Conservation (phyloP, 163 green algal genomes). For the Chloromonas sp. region DNA sequence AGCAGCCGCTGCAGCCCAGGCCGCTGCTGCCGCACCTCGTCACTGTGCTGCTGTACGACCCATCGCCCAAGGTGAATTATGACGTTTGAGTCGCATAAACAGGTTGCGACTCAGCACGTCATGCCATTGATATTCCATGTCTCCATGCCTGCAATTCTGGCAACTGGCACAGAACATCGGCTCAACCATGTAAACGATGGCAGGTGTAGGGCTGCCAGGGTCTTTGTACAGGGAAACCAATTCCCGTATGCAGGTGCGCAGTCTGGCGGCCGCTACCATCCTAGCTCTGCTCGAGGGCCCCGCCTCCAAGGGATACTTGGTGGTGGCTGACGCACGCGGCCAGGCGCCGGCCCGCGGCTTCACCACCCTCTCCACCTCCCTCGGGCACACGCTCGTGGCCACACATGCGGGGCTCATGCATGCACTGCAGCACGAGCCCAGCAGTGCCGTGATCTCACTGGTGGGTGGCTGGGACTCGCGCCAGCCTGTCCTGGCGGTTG, state of each 20-base stretch:
- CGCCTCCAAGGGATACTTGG: slow-evolving; percentile 56
- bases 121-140: too few relatives aligned
- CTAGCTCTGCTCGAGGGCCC: slow-evolving; percentile 60
- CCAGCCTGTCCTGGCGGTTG: too few relatives aligned
- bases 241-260: slow-evolving; percentile 41
- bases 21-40: slow-evolving; percentile 46
- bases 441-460: slow-evolving; percentile 22
- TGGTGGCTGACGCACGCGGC: slow-evolving; percentile 50
- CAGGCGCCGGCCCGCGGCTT: slow-evolving; percentile 48
- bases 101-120: neutral
- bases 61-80: slow-evolving; percentile 37
- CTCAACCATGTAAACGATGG: neutral
- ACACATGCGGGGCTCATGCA: slow-evolving; percentile 43
- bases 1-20: slow-evolving; percentile 35
- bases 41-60: slow-evolving; percentile 53
- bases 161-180: neutral
- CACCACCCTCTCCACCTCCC: slow-evolving; percentile 59
- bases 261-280: slow-evolving; percentile 51
- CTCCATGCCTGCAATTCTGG: too few relatives aligned
- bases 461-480: neutral
- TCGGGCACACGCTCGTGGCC: slow-evolving; percentile 28
- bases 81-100: too few relatives aligned
- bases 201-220: too few relatives aligned
- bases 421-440: slow-evolving; percentile 17
- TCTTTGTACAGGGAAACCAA: too few relatives aligned